Conservation (phyloP, 2,329 filamentous ascomycete species). For the Alternaria viburni region DNA sequence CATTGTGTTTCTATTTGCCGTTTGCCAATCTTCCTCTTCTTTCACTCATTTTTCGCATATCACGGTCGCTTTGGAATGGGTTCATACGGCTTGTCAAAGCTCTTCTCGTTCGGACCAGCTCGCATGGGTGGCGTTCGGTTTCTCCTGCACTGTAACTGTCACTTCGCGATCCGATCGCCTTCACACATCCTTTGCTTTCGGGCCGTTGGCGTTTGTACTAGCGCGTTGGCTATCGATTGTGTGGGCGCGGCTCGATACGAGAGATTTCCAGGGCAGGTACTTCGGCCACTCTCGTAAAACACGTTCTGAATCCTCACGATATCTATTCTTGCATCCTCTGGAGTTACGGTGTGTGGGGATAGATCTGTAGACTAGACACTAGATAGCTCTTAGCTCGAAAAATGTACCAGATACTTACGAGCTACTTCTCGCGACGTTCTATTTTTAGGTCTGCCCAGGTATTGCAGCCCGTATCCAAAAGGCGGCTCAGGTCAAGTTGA, state of each 20-base stretch:
- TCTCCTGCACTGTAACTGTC: neutral
- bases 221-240: slow-evolving; percentile 16
- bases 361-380: slow-evolving; percentile 2
- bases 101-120: slow-evolving; percentile 5
- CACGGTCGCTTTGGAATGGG: slow-evolving; percentile 3
- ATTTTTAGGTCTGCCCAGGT: slow-evolving; percentile 16
- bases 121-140: slow-evolving; percentile 15
- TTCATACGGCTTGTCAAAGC: slow-evolving; percentile 2
- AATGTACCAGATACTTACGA: neutral
- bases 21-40: neutral
- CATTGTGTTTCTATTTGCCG: neutral
- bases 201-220: slow-evolving; percentile 8
- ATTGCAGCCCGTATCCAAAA: slow-evolving; percentile 8
- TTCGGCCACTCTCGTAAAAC: slow-evolving; percentile 11
- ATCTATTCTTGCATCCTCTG: slow-evolving; percentile 12
- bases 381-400: neutral
- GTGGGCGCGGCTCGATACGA: slow-evolving; percentile 11
- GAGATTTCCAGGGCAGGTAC: slow-evolving; percentile 2
- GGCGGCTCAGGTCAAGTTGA: neutral
- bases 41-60: slow-evolving; percentile 2
- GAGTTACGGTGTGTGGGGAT: neutral
- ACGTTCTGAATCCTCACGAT: neutral
- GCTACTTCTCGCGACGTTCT: slow-evolving; percentile 3
- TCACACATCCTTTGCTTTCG: neutral
- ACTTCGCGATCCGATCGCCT: slow-evolving; percentile 1